Conservation (phyloP, 257 asterid species). For the Salvia miltiorrhiza region DNA sequence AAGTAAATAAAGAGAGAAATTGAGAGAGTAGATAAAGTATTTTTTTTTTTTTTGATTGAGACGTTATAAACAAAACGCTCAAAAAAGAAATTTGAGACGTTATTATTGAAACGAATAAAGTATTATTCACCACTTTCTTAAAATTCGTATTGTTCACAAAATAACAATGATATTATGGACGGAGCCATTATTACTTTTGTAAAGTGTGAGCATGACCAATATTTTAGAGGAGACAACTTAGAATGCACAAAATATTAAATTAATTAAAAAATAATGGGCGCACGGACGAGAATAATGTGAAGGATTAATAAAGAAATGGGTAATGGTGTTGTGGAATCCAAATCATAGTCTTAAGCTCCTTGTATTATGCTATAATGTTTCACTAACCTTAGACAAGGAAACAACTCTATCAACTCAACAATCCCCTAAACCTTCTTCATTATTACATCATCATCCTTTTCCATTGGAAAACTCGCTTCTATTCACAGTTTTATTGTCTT, state of each 20-base stretch:
- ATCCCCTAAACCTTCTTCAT: constrained; percentile 28
- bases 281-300: constrained; percentile 54
- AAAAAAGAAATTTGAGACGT: too few relatives aligned
- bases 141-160: too few relatives aligned
- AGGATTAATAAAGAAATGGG: constrained; percentile 24
- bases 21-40: too few relatives aligned
- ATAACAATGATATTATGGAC: too few relatives aligned
- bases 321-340: constrained; percentile 40
- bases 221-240: constrained; percentile 27
- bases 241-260: constrained; percentile 23
- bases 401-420: constrained; percentile 19
- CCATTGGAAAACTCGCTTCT: constrained; percentile 13
- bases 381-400: constrained; percentile 40
- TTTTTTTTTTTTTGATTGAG: too few relatives aligned
- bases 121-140: too few relatives aligned
- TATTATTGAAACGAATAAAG: too few relatives aligned
- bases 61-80: too few relatives aligned
- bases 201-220: constrained; percentile 15
- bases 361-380: constrained; percentile 43
- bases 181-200: background rate
- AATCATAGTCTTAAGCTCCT: constrained; percentile 41
- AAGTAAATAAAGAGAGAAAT: too few relatives aligned
- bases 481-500: background rate
- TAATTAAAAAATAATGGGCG: constrained; percentile 24
- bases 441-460: constrained; percentile 21